Conservation (phyloP, 2,329 filamentous ascomycete species). For the Aspergillus fructus region DNA sequence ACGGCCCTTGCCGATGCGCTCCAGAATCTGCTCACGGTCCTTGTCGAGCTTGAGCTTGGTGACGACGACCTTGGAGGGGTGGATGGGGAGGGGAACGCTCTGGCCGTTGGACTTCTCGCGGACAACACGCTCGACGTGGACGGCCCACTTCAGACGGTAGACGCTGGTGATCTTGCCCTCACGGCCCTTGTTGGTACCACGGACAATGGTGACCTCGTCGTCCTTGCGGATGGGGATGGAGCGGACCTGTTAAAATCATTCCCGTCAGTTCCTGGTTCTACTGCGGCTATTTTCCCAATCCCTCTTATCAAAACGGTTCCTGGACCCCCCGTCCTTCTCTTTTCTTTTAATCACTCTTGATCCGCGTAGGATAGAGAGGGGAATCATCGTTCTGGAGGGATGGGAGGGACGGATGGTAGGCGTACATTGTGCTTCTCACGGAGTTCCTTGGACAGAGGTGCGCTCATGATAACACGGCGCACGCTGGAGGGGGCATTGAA, state of each 20-base stretch:
- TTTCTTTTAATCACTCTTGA: background rate
- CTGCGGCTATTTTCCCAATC: background rate
- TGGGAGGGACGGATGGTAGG: background rate
- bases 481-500: conserved; percentile 88
- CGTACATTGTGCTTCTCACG: conserved; percentile 98
- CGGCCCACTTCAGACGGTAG: conserved; percentile 96
- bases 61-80: conserved; percentile 96
- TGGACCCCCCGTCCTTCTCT: background rate
- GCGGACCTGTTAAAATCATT: conserved; percentile 64
- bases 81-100: conserved; percentile 89
- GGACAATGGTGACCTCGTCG: conserved; percentile 89
- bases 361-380: background rate
- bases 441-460: conserved; percentile 93
- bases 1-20: conserved; percentile 48
- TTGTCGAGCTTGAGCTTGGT: conserved; percentile 91
- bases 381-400: background rate
- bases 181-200: conserved; percentile 92
- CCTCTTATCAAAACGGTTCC: background rate
- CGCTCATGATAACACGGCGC: conserved; percentile 96
- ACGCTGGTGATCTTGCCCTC: conserved; percentile 98
- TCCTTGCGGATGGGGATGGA: conserved; percentile 97
- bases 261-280: background rate
- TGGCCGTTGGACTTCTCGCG: conserved; percentile 98
- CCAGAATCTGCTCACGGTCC: conserved; percentile 51
- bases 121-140: conserved; percentile 95